phyloP scores from a whole-genome alignment of 2,329 filamentous ascomycete genomes.

The Claviceps pazoutovae region DNA sequence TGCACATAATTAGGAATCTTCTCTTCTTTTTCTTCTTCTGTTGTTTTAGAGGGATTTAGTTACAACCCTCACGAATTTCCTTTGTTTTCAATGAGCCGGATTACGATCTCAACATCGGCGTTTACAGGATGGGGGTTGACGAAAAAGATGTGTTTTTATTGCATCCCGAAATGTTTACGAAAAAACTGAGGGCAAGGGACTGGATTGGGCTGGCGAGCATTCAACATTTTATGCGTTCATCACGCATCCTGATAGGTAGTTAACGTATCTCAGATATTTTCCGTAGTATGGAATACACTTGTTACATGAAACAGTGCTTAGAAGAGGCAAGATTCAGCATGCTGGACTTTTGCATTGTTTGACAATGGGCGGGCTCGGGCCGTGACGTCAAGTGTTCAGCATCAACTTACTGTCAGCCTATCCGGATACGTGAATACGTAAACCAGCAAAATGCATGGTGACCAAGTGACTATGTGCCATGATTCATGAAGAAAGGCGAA shows the following conservation, averaged over 20 bases:
- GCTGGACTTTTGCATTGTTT: too few relatives aligned
- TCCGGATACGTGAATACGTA: too few relatives aligned
- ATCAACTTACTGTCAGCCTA: too few relatives aligned
- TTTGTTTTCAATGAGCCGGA: slow-evolving; percentile 24
- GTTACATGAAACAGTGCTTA: too few relatives aligned
- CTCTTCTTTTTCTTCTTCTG: slow-evolving; percentile 2
- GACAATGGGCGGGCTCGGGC: too few relatives aligned
- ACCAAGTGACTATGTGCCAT: too few relatives aligned
- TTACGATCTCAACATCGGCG: slow-evolving; percentile 47
- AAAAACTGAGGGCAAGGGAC: slow-evolving; percentile 16
- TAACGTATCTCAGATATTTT: slow-evolving; percentile 10
- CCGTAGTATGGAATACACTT: slow-evolving; percentile 10
- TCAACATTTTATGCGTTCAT: slow-evolving; percentile 26
- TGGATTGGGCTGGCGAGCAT: slow-evolving; percentile 19
- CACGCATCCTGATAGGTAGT: slow-evolving; percentile 16
- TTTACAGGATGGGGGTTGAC: slow-evolving; percentile 26
- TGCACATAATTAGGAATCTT: slow-evolving; percentile 19
- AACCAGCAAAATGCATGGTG: too few relatives aligned
- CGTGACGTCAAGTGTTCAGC: too few relatives aligned
- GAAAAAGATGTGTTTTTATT: slow-evolving; percentile 19
- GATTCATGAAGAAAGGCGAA: background rate
- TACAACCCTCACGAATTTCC: slow-evolving; percentile 3
- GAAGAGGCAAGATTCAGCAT: too few relatives aligned
- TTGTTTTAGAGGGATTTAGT: background rate
- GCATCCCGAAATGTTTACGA: slow-evolving; percentile 21